Conservation (phyloP, 1,284 basidiomycete genomes). For the Afroboletus lepidellus region DNA sequence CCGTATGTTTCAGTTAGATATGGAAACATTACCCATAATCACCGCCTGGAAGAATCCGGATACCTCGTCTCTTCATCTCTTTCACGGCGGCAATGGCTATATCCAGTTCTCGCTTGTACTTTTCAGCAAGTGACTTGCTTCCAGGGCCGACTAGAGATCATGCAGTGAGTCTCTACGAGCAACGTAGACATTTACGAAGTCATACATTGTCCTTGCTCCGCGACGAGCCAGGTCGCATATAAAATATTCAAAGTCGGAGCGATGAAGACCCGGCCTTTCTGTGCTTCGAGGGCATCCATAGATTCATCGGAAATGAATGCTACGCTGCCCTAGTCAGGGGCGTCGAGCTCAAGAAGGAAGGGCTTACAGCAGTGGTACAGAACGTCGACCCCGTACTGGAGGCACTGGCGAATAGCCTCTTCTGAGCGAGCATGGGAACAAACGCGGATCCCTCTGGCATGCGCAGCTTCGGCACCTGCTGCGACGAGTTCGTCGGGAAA, state of each 20-base stretch:
- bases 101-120: constrained; percentile 31
- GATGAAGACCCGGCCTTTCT: constrained; percentile 33
- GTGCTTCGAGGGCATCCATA: constrained; percentile 34
- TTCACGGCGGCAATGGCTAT: constrained; percentile 33
- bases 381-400: constrained; percentile 36
- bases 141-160: constrained; percentile 23
- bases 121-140: constrained; percentile 17
- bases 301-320: constrained; percentile 35
- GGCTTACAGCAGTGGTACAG: constrained; percentile 29
- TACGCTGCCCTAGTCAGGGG: constrained; percentile 8
- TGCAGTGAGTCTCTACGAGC: not conserved
- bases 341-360: not conserved
- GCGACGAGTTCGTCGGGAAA: constrained; percentile 34
- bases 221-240: constrained; percentile 28
- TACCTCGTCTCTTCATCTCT: constrained; percentile 35
- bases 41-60: constrained; percentile 34
- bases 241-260: constrained; percentile 34
- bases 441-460: constrained; percentile 32
- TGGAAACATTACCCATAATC: constrained; percentile 29
- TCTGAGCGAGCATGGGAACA: constrained; percentile 37
- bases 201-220: constrained; percentile 25
- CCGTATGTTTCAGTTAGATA: not conserved
- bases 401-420: constrained; percentile 27
- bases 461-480: constrained; percentile 32
- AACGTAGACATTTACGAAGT: not conserved